Conservation (phyloP, 345 rosid genomes). For the Brassica carinata region DNA sequence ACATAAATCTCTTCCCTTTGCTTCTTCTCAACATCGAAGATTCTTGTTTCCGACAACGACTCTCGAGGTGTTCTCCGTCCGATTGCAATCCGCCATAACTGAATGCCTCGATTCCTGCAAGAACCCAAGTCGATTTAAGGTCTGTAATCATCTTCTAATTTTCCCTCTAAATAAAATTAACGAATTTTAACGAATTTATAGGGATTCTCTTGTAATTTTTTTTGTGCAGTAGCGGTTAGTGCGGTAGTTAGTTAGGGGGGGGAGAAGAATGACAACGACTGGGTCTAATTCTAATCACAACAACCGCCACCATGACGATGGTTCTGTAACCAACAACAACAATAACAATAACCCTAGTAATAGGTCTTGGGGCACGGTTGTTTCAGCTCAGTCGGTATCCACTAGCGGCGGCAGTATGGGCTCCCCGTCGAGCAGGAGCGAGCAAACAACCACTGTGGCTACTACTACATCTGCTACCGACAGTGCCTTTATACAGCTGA, state of each 20-base stretch:
- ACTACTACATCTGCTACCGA: constrained; percentile 74
- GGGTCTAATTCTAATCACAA: constrained; percentile 53
- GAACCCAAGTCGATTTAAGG: constrained; percentile 31
- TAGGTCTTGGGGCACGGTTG: constrained; percentile 82
- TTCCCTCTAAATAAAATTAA: constrained; percentile 17
- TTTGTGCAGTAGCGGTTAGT: constrained; percentile 13
- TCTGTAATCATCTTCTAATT: constrained; percentile 33
- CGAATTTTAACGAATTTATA: neutral
- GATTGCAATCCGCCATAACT: neutral
- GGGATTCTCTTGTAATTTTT: neutral
- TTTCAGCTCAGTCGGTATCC: constrained; percentile 84
- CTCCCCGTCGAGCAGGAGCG: constrained; percentile 87
- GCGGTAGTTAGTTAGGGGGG: constrained; percentile 13
- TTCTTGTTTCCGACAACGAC: neutral
- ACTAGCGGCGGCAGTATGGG: constrained; percentile 95
- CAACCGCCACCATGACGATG: constrained; percentile 52
- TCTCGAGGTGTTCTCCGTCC: neutral
- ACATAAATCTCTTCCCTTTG: neutral
- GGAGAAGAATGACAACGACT: constrained; percentile 45
- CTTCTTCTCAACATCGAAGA: neutral
- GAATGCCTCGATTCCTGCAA: neutral
- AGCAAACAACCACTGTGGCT: constrained; percentile 61
- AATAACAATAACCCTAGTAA: constrained; percentile 42
- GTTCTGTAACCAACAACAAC: constrained; percentile 38
- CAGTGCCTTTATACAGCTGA: constrained; percentile 56